These are phyloP conservation scores for Hawksworthiomyces lignivorus DNA, from an alignment of 2,329 filamentous ascomycete genomes.

Conservation along the genomic window DNA sequence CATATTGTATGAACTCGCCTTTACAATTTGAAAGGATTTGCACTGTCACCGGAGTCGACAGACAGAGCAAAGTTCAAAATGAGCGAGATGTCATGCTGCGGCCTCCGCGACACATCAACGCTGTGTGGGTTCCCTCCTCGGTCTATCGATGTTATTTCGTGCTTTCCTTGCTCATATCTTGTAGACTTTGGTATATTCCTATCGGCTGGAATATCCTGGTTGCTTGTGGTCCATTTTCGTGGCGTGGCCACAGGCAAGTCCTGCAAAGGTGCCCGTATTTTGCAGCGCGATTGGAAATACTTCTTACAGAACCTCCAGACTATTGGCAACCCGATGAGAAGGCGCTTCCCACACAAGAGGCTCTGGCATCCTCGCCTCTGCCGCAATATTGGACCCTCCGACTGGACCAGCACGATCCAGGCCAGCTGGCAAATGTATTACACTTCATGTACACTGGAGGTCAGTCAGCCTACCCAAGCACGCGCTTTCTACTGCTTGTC, in stretches of 20 bases:
- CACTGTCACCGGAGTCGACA: no score
- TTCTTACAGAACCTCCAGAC: no score
- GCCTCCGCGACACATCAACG: no score
- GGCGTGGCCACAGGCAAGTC: constrained; percentile 11
- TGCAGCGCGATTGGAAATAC: background rate
- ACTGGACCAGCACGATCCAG: constrained; percentile 12
- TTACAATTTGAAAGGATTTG: no score
- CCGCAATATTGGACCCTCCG: constrained; percentile 6
- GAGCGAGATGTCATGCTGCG: no score
- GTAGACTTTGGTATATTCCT: background rate
- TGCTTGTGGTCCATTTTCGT: constrained; percentile 3
- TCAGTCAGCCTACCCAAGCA: constrained; percentile 4
- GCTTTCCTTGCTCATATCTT: no score
- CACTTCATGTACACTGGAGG: constrained; percentile 22
- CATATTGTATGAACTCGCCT: no score
- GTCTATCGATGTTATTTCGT: no score
- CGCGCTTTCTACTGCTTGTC: background rate
- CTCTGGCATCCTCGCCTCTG: background rate
- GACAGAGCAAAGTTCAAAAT: no score
- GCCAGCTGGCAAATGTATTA: constrained; percentile 17
- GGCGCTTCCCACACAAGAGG: background rate
- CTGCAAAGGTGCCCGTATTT: constrained; percentile 11
- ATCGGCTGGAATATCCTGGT: constrained; percentile 10
- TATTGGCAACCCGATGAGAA: no score
- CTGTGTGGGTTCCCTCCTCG: background rate